Percentiles rank a stretch among this genome's conserved stretches.
These are phyloP conservation scores for Nigrospora sphaerica DNA, from an alignment of 2,329 filamentous ascomycete genomes.

Conservation along the genomic window DNA sequence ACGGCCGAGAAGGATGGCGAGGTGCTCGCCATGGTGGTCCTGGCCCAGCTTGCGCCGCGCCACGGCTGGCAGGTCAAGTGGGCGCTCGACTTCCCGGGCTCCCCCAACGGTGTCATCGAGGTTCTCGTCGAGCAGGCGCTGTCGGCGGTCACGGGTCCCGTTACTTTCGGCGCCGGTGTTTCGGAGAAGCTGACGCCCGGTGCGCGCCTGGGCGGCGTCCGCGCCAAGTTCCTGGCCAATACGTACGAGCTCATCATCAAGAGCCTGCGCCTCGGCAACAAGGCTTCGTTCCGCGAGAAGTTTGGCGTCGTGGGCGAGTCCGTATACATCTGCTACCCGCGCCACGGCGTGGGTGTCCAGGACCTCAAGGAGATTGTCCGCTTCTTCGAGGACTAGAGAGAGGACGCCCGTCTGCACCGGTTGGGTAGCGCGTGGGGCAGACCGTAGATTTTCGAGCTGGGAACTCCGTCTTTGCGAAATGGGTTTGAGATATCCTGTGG, in stretches of 20 bases:
- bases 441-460: no score
- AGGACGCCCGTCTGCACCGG: no score
- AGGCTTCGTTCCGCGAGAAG: slow-evolving; percentile 87
- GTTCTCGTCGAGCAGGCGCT: slow-evolving; percentile 55
- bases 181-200: slow-evolving; percentile 67
- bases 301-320: slow-evolving; percentile 78
- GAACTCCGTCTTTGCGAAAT: no score
- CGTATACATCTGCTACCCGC: slow-evolving; percentile 85
- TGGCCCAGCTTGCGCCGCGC: slow-evolving; percentile 72
- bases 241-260: slow-evolving; percentile 74
- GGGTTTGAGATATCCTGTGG: no score
- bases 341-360: slow-evolving; percentile 73
- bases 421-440: no score
- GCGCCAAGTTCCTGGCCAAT: slow-evolving; percentile 72
- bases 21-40: slow-evolving; percentile 70
- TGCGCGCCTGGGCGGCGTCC: slow-evolving; percentile 72
- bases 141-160: slow-evolving; percentile 48
- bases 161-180: slow-evolving; percentile 86
- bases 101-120: slow-evolving; percentile 84
- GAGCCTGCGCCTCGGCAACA: slow-evolving; percentile 74
- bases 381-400: slow-evolving; percentile 66
- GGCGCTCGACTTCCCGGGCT: slow-evolving; percentile 83
- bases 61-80: slow-evolving; percentile 95
- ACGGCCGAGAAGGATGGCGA: slow-evolving; percentile 66
- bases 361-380: slow-evolving; percentile 81